These are phyloP conservation scores for Pichia cabralensis DNA, from an alignment of 805 yeast genomes.

Conservation along the genomic window DNA sequence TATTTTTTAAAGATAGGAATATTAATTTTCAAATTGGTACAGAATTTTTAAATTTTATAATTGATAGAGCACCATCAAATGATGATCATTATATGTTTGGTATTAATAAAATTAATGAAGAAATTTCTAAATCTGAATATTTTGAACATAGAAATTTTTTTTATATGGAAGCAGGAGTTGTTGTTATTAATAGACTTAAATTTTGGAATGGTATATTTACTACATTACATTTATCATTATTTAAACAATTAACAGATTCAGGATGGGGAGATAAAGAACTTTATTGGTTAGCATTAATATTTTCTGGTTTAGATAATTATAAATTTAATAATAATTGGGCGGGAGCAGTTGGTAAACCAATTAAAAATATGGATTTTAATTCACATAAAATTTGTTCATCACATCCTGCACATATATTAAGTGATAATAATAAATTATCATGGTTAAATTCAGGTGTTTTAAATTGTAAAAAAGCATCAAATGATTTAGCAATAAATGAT, in stretches of 20 bases:
- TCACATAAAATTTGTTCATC: slow-evolving; percentile 39
- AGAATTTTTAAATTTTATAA: slow-evolving; percentile 31
- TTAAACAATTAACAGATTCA: slow-evolving; percentile 33
- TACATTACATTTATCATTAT: slow-evolving; percentile 30
- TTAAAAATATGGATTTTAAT: no score
- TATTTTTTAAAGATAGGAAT: slow-evolving; percentile 39
- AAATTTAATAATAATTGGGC: slow-evolving; percentile 40
- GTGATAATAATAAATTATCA: slow-evolving; percentile 34
- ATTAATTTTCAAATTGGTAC: slow-evolving; percentile 20
- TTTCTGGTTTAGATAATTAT: slow-evolving; percentile 45
- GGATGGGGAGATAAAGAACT: slow-evolving; percentile 74
- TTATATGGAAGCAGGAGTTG: slow-evolving; percentile 39
- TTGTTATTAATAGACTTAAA: slow-evolving; percentile 32
- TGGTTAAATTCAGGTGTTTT: slow-evolving; percentile 66
- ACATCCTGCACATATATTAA: slow-evolving; percentile 56
- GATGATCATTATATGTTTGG: no score
- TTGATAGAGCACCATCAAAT: slow-evolving; percentile 35
- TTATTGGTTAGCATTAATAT: slow-evolving; percentile 57
- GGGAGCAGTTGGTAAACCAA: slow-evolving; percentile 44
- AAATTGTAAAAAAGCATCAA: slow-evolving; percentile 36
- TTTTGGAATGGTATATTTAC: slow-evolving; percentile 39
- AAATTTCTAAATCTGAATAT: slow-evolving; percentile 24
- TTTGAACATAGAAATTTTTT: slow-evolving; percentile 31
- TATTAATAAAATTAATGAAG: no score
- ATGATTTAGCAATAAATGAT: no score